Conservation (phyloP, 768 basidiomycete species). For the Lentinula boryana region DNA sequence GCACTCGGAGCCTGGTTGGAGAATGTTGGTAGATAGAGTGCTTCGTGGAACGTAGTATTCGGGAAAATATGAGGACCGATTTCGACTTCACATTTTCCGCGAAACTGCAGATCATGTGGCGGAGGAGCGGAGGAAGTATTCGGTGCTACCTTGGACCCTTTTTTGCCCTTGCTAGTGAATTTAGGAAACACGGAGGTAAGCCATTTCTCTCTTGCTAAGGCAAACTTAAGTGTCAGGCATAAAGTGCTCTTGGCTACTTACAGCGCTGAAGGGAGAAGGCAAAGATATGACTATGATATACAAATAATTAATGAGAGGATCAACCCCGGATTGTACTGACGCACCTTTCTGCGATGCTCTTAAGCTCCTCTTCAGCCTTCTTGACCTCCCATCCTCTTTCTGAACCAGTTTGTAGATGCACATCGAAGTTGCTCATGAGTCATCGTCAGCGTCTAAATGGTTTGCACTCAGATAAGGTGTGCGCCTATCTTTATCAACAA, state of each 20-base stretch:
- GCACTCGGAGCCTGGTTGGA: conserved; percentile 10
- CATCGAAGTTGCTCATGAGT: conserved; percentile 16
- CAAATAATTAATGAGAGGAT: background rate
- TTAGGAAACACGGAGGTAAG: conserved; percentile 61
- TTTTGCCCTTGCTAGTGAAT: conserved; percentile 51
- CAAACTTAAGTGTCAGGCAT: conserved; percentile 8
- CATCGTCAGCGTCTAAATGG: background rate
- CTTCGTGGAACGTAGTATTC: conserved; percentile 67
- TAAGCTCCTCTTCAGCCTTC: conserved; percentile 38
- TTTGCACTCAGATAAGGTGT: conserved; percentile 1
- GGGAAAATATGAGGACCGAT: conserved; percentile 73
- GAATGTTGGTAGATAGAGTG: conserved; percentile 47
- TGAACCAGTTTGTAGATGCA: conserved; percentile 35
- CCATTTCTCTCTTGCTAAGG: conserved; percentile 67
- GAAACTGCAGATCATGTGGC: conserved; percentile 58
- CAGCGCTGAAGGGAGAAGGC: conserved; percentile 70
- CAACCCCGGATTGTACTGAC: background rate
- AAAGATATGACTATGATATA: conserved; percentile 45
- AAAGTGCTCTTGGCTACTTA: conserved; percentile 18
- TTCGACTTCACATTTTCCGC: conserved; percentile 64
- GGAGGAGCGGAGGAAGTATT: conserved; percentile 47
- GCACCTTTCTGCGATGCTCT: conserved; percentile 55
- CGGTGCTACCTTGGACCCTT: conserved; percentile 45
- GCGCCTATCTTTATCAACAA: conserved; percentile 5
- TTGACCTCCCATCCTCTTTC: conserved; percentile 57